Base-by-base conservation (phyloP, 192 early-diverging fungal genomes). In the Phlyctochytrium arcticum region DNA sequence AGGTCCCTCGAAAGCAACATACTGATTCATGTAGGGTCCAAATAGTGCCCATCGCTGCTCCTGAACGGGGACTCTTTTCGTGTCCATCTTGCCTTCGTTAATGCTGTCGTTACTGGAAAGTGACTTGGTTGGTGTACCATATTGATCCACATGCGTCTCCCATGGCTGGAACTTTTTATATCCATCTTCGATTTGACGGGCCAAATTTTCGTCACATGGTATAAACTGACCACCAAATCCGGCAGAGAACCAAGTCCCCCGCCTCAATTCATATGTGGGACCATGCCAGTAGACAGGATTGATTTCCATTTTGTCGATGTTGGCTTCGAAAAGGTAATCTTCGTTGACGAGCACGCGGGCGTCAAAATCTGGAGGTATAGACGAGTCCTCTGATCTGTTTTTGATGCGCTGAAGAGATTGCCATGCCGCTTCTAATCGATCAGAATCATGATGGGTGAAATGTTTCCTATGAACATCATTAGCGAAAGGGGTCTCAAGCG, bases 181-280 rank as follows among this genome's bases (percentile, higher is more conserved):
- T 29, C 92, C 92, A 36, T 85, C 79, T 76, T 94, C 91, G 30
- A 92, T 78, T 72, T 94, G 92, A 33, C 84, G 68, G 2, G 90
- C 62, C 10, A 94, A 64, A 53, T 89, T 92, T 47, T 89, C 90
- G 54, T 92, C 88, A 71, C 92, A 94, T 7, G 92, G 90, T 8
- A 86, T 46, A 64, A 84, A 90, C 37, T 85, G 86, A 23, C 68
- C 76, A 15, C 81, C 79, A 50, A 88, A 85, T 0, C 75, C 57
- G 47, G 81, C 75, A 55, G 85, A 75, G 75, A 94, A 94, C 92
- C 92, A 94, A 0, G 89, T 90, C 0, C 88, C 89, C 21, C 92
- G 77, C 44, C 88, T 77, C 36, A 94, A 84, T 37, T 92, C 90
- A 71, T 87, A 92, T 3, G 80, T 85, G 2, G 89, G 85, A 5